phyloP scores from a whole-genome alignment of 345 rosid species.

The Rhodomyrtus tomentosa region DNA sequence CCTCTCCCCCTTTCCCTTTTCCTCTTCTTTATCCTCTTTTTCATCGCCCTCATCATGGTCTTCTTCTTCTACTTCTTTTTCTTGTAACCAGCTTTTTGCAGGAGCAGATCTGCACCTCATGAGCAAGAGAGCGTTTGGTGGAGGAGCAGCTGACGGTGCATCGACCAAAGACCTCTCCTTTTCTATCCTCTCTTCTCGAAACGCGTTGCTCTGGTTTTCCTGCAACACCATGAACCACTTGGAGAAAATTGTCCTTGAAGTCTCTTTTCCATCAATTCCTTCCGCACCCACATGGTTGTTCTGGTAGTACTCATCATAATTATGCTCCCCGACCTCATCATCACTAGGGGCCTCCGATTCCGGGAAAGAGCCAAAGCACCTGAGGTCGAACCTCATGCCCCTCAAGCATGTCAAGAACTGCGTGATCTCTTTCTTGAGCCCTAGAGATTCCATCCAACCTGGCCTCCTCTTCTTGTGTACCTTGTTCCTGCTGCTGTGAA shows the following conservation, averaged over 20 bases:
- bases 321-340: slow-evolving; percentile 12
- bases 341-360: slow-evolving; percentile 8
- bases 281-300: neutral
- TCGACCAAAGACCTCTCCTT: slow-evolving; percentile 1
- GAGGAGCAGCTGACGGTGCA: slow-evolving; percentile 17
- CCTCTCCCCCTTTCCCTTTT: neutral
- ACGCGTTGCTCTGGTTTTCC: slow-evolving; percentile 11
- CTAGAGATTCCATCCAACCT: slow-evolving; percentile 13
- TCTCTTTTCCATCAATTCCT: neutral
- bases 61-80: neutral
- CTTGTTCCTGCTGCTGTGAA: slow-evolving; percentile 8
- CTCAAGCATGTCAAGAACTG: slow-evolving; percentile 32
- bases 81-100: slow-evolving; percentile 16
- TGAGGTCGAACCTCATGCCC: slow-evolving; percentile 18
- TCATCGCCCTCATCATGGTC: neutral
- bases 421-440: slow-evolving; percentile 27
- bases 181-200: neutral
- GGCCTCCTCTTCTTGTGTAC: slow-evolving; percentile 8
- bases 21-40: slow-evolving; percentile 1
- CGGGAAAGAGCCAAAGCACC: slow-evolving; percentile 25
- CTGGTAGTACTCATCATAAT: slow-evolving; percentile 6
- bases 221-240: slow-evolving; percentile 40
- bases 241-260: slow-evolving; percentile 25
- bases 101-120: slow-evolving; percentile 46
- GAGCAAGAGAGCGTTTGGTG: slow-evolving; percentile 33